Conservation (phyloP, 176 grass and related monocot genomes). For the Aegilops tauschii region DNA sequence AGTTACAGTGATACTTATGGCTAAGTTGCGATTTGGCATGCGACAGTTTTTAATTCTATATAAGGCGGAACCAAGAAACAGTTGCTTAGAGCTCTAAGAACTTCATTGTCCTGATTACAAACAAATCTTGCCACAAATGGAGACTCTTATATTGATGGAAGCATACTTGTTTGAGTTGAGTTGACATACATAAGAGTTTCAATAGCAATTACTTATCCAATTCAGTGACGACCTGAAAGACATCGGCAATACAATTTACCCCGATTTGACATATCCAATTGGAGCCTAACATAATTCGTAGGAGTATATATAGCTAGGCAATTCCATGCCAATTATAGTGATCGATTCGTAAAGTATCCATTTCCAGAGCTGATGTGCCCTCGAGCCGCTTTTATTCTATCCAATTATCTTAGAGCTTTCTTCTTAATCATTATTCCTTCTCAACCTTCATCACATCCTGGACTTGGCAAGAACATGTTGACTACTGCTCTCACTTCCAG, state of each 20-base stretch:
- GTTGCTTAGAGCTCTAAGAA: neutral
- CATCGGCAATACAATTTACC: slow-evolving; percentile 7
- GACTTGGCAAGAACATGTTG: slow-evolving; percentile 52
- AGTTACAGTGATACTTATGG: neutral
- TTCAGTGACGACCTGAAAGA: slow-evolving; percentile 5
- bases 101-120: neutral
- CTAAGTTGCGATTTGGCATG: neutral
- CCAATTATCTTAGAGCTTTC: slow-evolving; percentile 10
- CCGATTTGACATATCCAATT: neutral
- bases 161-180: neutral
- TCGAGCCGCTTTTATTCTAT: neutral
- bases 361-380: neutral
- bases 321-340: slow-evolving; percentile 2
- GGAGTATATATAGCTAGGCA: neutral
- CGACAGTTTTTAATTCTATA: neutral
- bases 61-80: neutral
- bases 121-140: neutral
- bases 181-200: neutral
- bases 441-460: slow-evolving; percentile 49
- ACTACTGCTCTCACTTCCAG: slow-evolving; percentile 27
- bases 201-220: neutral
- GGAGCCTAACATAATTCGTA: neutral
- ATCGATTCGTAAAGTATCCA: neutral
- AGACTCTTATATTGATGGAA: neutral
- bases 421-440: neutral